Conservation (phyloP, 352 stramenopile genomes). For the Chrysophaeum taylorii region DNA sequence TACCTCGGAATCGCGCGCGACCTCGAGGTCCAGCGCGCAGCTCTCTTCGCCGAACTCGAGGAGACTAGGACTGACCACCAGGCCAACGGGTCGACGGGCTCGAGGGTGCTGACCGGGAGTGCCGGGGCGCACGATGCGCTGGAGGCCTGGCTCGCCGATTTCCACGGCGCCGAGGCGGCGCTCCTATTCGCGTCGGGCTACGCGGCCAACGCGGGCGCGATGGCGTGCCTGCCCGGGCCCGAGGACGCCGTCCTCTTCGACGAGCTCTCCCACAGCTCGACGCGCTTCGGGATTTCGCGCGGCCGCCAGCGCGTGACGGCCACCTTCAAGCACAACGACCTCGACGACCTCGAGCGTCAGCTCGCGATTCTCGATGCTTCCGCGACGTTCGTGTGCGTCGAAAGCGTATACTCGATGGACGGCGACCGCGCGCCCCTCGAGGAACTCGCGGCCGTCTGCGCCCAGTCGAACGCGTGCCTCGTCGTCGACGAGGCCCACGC, state of each 20-base stretch:
- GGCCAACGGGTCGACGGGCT: constrained; percentile 68
- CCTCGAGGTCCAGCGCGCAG: constrained; percentile 43
- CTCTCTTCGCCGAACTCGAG: constrained; percentile 39
- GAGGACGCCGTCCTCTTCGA: constrained; percentile 85
- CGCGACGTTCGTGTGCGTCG: constrained; percentile 80
- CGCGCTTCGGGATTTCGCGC: constrained; percentile 1
- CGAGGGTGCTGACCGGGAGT: constrained; percentile 85
- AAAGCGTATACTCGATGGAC: constrained; percentile 98
- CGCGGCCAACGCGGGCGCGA: constrained; percentile 82
- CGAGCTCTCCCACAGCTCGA: constrained; percentile 86
- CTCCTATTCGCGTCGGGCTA: constrained; percentile 94
- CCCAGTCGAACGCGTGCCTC: constrained; percentile 54
- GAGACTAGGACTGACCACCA: background rate
- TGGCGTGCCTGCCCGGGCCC: constrained; percentile 74
- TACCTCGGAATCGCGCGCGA: constrained; percentile 83
- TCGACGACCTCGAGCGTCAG: constrained; percentile 56
- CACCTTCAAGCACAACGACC: constrained; percentile 80
- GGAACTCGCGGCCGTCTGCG: constrained; percentile 66
- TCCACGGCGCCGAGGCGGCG: constrained; percentile 72
- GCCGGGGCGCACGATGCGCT: constrained; percentile 67
- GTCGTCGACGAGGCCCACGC: constrained; percentile 81
- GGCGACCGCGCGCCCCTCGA: constrained; percentile 80
- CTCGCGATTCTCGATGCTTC: constrained; percentile 40
- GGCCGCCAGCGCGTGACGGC: constrained; percentile 33
- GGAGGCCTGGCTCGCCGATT: constrained; percentile 59